phyloP scores from a whole-genome alignment of 1,284 basidiomycete species.

The Ustilago tritici region DNA sequence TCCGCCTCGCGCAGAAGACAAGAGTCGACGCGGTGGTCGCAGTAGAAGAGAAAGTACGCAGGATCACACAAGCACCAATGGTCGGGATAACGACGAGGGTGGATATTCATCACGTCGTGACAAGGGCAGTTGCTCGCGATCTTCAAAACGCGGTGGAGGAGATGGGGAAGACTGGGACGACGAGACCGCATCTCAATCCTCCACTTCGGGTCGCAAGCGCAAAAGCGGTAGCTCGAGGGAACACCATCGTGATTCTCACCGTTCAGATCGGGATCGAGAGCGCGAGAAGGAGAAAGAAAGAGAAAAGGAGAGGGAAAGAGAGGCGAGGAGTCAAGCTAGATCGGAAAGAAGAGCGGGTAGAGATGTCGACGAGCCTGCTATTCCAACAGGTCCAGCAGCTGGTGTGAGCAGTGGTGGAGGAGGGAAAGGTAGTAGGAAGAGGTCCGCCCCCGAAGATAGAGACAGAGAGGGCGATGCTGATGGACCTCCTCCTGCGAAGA shows the following conservation, averaged over 20 bases:
- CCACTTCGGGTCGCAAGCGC: slow-evolving; percentile 11
- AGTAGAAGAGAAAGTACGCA: slow-evolving; percentile 17
- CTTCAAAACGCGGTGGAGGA: slow-evolving; percentile 15
- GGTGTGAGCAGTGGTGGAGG: slow-evolving; percentile 1
- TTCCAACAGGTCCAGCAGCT: slow-evolving; percentile 21
- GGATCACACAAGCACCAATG: slow-evolving; percentile 17
- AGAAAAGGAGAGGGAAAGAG: slow-evolving; percentile 33
- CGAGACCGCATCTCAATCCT: slow-evolving; percentile 39
- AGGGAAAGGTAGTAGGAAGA: slow-evolving; percentile 29
- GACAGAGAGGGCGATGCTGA: slow-evolving; percentile 24
- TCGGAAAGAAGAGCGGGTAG: slow-evolving; percentile 40
- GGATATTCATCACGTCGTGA: slow-evolving; percentile 12
- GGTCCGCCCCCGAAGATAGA: slow-evolving; percentile 38
- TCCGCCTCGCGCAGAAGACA: slow-evolving; percentile 5
- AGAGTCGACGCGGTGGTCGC: slow-evolving; percentile 20
- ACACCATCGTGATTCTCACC: slow-evolving; percentile 27
- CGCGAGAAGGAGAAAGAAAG: slow-evolving; percentile 32
- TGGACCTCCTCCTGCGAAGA: background rate
- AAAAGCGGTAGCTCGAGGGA: slow-evolving; percentile 12
- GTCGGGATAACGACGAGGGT: slow-evolving; percentile 3
- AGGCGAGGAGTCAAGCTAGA: slow-evolving; percentile 41
- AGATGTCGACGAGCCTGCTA: slow-evolving; percentile 31
- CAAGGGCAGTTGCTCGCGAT: slow-evolving; percentile 4
- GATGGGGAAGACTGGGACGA: slow-evolving; percentile 32
- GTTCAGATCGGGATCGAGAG: slow-evolving; percentile 23